phyloP scores from a whole-genome alignment of 1,284 basidiomycete genomes.

The Tilletia caries region DNA sequence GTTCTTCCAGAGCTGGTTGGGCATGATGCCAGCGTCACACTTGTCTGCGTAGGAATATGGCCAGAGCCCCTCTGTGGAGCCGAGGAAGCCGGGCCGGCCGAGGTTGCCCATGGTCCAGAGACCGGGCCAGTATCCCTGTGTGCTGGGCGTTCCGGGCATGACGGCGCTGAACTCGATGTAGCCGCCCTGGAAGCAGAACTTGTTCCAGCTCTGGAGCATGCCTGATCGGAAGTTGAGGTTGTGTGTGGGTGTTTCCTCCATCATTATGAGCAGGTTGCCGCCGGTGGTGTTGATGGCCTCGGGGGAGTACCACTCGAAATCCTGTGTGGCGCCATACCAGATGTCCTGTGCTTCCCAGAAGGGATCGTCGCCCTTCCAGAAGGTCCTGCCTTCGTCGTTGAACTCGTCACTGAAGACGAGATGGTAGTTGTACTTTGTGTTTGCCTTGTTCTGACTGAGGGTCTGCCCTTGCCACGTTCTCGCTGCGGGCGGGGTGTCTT shows the following conservation, averaged over 20 bases:
- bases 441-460: not conserved
- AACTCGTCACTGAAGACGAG: slow-evolving; percentile 49
- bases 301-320: slow-evolving; percentile 40
- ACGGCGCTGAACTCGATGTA: slow-evolving; percentile 27
- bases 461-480: slow-evolving; percentile 19
- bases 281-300: slow-evolving; percentile 42
- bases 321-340: slow-evolving; percentile 34
- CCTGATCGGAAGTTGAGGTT: slow-evolving; percentile 48
- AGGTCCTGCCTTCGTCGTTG: slow-evolving; percentile 38
- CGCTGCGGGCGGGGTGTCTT: slow-evolving; percentile 33
- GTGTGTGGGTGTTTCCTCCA: slow-evolving; percentile 35
- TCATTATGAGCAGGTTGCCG: slow-evolving; percentile 32
- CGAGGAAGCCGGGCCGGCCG: slow-evolving; percentile 21
- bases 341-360: slow-evolving; percentile 43
- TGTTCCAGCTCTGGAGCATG: slow-evolving; percentile 49
- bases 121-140: slow-evolving; percentile 29
- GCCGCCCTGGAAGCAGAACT: slow-evolving; percentile 36
- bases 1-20: slow-evolving; percentile 19
- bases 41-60: slow-evolving; percentile 21
- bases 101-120: slow-evolving; percentile 26
- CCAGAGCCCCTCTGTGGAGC: slow-evolving; percentile 26
- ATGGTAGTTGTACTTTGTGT: slow-evolving; percentile 28
- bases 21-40: slow-evolving; percentile 27
- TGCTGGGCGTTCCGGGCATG: slow-evolving; percentile 20
- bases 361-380: slow-evolving; percentile 48